Base-by-base conservation (phyloP, 768 basidiomycete genomes). In the Lenzites betulinus region DNA sequence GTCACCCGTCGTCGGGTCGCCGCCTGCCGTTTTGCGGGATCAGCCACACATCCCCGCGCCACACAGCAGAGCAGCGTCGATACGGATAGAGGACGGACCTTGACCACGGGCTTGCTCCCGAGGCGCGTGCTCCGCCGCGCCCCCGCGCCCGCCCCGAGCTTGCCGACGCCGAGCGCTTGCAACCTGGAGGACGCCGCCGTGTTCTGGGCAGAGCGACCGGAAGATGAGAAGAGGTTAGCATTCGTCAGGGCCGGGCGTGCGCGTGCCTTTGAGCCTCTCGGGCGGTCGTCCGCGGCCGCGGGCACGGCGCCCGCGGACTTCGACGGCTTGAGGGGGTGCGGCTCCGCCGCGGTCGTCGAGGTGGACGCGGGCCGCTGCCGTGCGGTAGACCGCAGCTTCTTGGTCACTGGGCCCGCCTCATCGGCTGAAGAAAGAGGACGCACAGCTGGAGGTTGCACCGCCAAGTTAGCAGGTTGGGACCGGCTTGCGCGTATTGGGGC, bases 211-310 rank as follows among this genome's bases (percentile, higher is more conserved):
- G 82, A 82, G 83, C 85, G 87, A 85, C 83, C 82, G 77, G 84
- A 83, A 78, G 86, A 89, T 89, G 88, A 90, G 89, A 89, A 88
- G 81, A 88, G 81, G 79, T 89, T 89, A 89, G 85, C 81, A 87
- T 88, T 84, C 79, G 83, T 86, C 83, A 89, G 82, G 82, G 86
- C 88, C 87, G 86, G 87, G 86, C 87, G 88, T 82, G 85, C 85
- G 87, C 89, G 85, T 90, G 87, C 90, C 90, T 92, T 92, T 64
- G 68, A 69, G 67, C 67, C 64, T 89, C 90, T 90, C 81, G 82
- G 78, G 74, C 85, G 83, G 75, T 89, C 87, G 77, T 88, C 87
- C 69, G 69, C 69, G 28, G 35, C 55, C 60, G 64, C 59, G 58
- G 63, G 66, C 47, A 67, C 25, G 41, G 64, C 64, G 63, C 80